Evolutionary conservation across 208 protist genomes (phyloP).

Genomic region (Strigomonas culicis): DNA sequence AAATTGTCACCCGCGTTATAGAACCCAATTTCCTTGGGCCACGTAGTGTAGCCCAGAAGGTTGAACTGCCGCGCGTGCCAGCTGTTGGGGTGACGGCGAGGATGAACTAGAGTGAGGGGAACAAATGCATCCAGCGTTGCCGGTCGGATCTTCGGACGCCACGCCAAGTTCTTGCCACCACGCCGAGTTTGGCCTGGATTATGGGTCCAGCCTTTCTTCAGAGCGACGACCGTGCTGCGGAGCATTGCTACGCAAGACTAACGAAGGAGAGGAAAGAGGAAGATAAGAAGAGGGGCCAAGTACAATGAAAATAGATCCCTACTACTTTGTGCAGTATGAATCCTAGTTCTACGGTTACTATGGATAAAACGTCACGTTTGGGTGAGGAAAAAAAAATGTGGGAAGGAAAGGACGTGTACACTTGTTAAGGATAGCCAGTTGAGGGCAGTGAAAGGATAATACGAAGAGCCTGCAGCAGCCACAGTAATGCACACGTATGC

Average conservation of each 20-base stretch:
- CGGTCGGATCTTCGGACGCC: conserved; percentile 81
- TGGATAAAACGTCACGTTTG: background rate
- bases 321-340: background rate
- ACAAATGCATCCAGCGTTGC: conserved; percentile 63
- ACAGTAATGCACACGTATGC: no score
- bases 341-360: conserved; percentile 7
- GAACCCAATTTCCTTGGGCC: conserved; percentile 88
- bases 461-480: no score
- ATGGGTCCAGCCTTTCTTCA: conserved; percentile 91
- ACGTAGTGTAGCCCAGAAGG: conserved; percentile 81
- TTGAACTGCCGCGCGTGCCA: conserved; percentile 88
- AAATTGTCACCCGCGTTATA: conserved; percentile 92
- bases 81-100: conserved; percentile 74
- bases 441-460: no score
- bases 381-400: conserved; percentile 9
- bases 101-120: conserved; percentile 78
- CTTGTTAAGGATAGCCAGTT: no score
- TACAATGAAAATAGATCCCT: background rate
- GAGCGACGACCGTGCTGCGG: conserved; percentile 38
- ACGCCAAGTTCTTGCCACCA: conserved; percentile 89
- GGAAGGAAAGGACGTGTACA: background rate
- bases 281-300: background rate
- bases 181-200: conserved; percentile 70
- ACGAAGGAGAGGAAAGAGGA: no score
- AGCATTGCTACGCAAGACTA: conserved; percentile 36